Evolutionary conservation across 371 early-diverging fungal genomes (phyloP).

Genomic region (Mortierella sp.): DNA sequence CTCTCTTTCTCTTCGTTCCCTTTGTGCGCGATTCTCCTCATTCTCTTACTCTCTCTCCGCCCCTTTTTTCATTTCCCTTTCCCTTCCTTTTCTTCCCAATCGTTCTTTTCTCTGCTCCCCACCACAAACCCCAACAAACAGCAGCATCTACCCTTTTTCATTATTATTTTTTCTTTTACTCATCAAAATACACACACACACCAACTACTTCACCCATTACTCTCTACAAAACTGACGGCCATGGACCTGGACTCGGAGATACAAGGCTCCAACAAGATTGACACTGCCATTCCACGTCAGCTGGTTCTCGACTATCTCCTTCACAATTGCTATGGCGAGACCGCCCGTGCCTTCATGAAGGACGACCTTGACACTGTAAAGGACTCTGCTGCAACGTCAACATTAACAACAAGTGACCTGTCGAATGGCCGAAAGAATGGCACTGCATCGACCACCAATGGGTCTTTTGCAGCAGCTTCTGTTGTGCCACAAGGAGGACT

Average conservation of each 20-base stretch:
- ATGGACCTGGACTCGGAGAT: constrained; percentile 56
- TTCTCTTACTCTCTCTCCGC: not conserved
- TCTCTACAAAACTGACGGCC: not conserved
- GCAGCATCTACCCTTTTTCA: not conserved
- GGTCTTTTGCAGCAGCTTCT: not conserved
- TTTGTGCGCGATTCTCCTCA: not conserved
- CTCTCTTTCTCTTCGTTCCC: no score
- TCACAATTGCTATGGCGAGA: constrained; percentile 74
- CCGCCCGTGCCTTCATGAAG: constrained; percentile 70
- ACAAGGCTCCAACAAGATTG: constrained; percentile 46
- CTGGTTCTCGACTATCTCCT: constrained; percentile 69
- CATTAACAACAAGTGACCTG: constrained; percentile 8
- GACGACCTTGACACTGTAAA: constrained; percentile 60
- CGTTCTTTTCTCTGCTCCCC: constrained; percentile 3
- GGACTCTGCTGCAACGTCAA: constrained; percentile 24
- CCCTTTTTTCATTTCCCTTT: not conserved
- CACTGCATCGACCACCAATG: constrained; percentile 12
- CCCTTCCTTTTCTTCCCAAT: not conserved
- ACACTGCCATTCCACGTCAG: constrained; percentile 56
- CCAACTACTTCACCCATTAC: not conserved
- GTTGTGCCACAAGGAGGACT: constrained; percentile 20
- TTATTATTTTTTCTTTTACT: not conserved
- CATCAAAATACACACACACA: not conserved
- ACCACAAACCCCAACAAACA: not conserved
- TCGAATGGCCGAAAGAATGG: constrained; percentile 19